Conservation (phyloP, 305 asterid species). For the Fraxinus velutina region DNA sequence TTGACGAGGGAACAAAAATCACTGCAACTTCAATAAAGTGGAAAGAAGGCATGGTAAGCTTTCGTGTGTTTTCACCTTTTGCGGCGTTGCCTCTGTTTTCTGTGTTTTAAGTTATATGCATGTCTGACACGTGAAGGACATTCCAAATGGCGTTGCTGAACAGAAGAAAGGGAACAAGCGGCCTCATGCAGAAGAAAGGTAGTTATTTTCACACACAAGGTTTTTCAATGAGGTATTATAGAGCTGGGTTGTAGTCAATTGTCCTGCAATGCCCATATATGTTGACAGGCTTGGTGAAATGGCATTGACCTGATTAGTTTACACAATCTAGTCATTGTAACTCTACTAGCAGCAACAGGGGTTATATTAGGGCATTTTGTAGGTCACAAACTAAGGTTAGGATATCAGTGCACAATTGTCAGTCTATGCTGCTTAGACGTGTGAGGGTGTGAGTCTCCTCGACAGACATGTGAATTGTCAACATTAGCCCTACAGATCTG, state of each 20-base stretch:
- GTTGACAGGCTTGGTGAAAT: not conserved
- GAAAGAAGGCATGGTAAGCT: constrained; percentile 87
- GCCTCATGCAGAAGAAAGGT: constrained; percentile 81
- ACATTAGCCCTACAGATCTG: not conserved
- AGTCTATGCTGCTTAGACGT: not conserved
- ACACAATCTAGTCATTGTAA: not conserved
- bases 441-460: not conserved
- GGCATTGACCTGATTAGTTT: not conserved
- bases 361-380: not conserved
- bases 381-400: not conserved
- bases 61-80: constrained; percentile 4
- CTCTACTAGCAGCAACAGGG: not conserved
- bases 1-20: constrained; percentile 77
- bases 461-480: not conserved
- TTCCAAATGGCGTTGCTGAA: constrained; percentile 65
- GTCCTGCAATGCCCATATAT: not conserved
- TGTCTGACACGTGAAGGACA: constrained; percentile 54
- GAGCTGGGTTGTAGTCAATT: not conserved
- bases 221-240: not conserved
- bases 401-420: not conserved
- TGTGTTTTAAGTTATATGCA: constrained; percentile 7
- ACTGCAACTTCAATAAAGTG: constrained; percentile 79
- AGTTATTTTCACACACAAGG: not conserved
- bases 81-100: not conserved
- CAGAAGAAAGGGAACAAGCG: constrained; percentile 84